Evolutionary conservation across 345 rosid genomes (phyloP).

Genomic region (Citrus sinensis): DNA sequence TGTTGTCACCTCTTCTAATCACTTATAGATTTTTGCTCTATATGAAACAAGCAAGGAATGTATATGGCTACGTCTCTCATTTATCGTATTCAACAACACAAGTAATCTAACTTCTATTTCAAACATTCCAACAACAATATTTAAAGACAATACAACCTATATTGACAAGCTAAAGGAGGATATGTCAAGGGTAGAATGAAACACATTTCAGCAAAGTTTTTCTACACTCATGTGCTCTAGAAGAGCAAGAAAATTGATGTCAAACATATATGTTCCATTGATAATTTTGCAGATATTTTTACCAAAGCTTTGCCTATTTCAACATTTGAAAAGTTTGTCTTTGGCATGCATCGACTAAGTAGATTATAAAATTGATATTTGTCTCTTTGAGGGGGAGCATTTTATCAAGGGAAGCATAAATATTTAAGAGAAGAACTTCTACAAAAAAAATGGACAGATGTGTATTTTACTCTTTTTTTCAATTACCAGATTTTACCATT

Average conservation of each 20-base stretch:
- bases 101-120: too few species aligned
- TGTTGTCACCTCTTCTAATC: not conserved
- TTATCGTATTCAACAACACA: not conserved
- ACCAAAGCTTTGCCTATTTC: not conserved
- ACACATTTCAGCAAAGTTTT: too few species aligned
- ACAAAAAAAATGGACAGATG: too few species aligned
- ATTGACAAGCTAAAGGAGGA: not conserved
- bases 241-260: not conserved
- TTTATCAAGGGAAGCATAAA: not conserved
- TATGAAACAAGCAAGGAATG: not conserved
- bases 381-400: not conserved
- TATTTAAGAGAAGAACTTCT: too few species aligned
- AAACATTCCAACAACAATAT: too few species aligned
- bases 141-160: not conserved
- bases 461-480: not conserved
- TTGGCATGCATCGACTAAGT: not conserved
- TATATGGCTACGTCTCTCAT: not conserved
- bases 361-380: not conserved
- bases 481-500: too few species aligned
- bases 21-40: too few species aligned
- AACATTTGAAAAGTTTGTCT: not conserved
- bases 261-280: not conserved
- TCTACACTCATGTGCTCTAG: not conserved
- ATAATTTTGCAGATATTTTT: too few species aligned
- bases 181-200: not conserved